Evolutionary conservation across 2,329 filamentous ascomycete species (phyloP).

Genomic region (Huntiella moniliformis): DNA sequence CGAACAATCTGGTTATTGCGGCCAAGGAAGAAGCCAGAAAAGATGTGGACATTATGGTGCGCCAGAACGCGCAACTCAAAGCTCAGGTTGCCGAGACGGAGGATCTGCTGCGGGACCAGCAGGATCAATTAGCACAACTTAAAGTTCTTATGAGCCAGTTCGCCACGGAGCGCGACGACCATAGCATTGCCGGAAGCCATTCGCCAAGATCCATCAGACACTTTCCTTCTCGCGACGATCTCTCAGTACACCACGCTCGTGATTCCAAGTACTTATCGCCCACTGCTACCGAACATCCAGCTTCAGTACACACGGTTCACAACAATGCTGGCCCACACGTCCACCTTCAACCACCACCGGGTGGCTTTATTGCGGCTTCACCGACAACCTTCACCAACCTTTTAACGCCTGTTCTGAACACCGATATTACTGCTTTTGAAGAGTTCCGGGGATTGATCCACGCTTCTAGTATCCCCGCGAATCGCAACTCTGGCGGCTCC

Average conservation of each 20-base stretch:
- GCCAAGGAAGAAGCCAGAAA: constrained; percentile 77
- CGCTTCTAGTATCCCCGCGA: constrained; percentile 40
- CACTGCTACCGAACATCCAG: constrained; percentile 4
- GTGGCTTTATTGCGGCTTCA: constrained; percentile 28
- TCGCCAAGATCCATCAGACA: constrained; percentile 60
- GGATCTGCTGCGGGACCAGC: constrained; percentile 66
- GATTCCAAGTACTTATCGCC: constrained; percentile 13
- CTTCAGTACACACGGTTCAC: constrained; percentile 10
- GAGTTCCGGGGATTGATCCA: constrained; percentile 68
- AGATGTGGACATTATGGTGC: constrained; percentile 63
- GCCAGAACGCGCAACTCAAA: constrained; percentile 73
- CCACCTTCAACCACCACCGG: constrained; percentile 14
- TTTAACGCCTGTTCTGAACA: constrained; percentile 64
- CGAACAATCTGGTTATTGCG: constrained; percentile 81
- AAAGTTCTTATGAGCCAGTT: constrained; percentile 87
- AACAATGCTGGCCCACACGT: constrained; percentile 8
- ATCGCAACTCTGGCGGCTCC: constrained; percentile 25
- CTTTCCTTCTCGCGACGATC: constrained; percentile 35
- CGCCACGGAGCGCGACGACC: constrained; percentile 53
- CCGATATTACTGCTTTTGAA: constrained; percentile 60
- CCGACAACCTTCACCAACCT: constrained; percentile 64
- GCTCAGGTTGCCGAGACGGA: constrained; percentile 77
- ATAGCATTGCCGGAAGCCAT: constrained; percentile 40
- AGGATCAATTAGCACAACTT: constrained; percentile 79
- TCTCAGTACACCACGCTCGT: constrained; percentile 13